Conservation (phyloP, 768 basidiomycete genomes). For the Tremella fuciformis region DNA sequence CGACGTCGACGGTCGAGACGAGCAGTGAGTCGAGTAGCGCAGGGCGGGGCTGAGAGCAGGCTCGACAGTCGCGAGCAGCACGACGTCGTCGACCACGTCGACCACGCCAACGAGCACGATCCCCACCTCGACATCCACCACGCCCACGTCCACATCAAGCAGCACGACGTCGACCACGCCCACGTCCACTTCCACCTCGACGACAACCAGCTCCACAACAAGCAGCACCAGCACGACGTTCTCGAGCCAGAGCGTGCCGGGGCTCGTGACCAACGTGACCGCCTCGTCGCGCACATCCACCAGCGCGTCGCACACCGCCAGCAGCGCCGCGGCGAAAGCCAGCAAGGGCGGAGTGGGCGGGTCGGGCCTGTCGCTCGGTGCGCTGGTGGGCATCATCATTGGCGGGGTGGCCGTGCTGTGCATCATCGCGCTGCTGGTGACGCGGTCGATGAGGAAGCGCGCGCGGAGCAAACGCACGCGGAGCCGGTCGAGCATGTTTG, state of each 20-base stretch:
- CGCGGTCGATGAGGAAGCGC: constrained; percentile 33
- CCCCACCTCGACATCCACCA: constrained; percentile 11
- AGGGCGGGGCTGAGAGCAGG: background rate
- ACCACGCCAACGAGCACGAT: constrained; percentile 14
- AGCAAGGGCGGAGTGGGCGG: constrained; percentile 33
- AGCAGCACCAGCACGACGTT: too few species aligned
- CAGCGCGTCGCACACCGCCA: constrained; percentile 9
- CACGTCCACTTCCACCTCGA: constrained; percentile 11
- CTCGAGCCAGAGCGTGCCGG: background rate
- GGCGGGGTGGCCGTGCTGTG: constrained; percentile 34
- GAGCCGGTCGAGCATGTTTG: constrained; percentile 37
- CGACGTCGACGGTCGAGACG: too few species aligned
- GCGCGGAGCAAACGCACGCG: constrained; percentile 30
- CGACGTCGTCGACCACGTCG: constrained; percentile 9
- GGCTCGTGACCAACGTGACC: constrained; percentile 14
- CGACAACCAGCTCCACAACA: constrained; percentile 8
- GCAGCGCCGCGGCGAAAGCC: constrained; percentile 12
- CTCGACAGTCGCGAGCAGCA: background rate
- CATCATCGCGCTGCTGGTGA: constrained; percentile 34
- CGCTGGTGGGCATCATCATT: constrained; percentile 42
- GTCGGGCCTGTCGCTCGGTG: constrained; percentile 32
- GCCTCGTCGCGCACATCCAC: constrained; percentile 9
- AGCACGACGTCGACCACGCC: constrained; percentile 16
- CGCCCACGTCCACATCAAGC: constrained; percentile 14
- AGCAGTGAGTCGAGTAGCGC: too few species aligned